Base-by-base conservation (phyloP, 2,329 filamentous ascomycete genomes). In the Zasmidium cellare region DNA sequence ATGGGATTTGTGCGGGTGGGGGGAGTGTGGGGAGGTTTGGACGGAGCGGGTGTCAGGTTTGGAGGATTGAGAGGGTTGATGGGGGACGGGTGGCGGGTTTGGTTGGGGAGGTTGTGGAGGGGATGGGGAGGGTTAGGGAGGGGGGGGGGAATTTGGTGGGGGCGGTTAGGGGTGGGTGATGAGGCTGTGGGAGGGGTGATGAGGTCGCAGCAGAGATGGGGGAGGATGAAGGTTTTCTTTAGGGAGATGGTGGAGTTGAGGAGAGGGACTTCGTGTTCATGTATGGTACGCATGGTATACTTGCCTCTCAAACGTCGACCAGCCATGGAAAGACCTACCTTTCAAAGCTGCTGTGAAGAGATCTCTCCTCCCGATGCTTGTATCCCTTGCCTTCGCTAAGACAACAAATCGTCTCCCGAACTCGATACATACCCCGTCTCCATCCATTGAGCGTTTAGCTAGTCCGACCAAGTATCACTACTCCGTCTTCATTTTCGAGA, bases 371-470 rank as follows among this genome's bases (percentile, higher is more conserved):
- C 62, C 65, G 53, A 66, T 60, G 23, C 18, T 19, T 1, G 63
- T 64, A 18, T 62, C 44, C 38, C 57, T 46, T 1, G 63, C 66
- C n/a, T 57, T 11, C n/a, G n/a, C n/a, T n/a, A n/a, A n/a, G n/a
- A 38, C 62, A 64, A 46, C 59, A 62, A 2, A 69, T 62, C 16
- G 56, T 58, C 52, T 68, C 54, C 22, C 31, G 28, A n/a, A 45
- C 57, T 63, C 2, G 69, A 55, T n/a, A 41, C 28, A 57, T 61
- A 67, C 2, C 66, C 66, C 3, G 57, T 64, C 59, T 69, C 68
- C 46, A 38, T 52, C 66, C 66, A 68, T 5, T 66, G 45, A 5
- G 58, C 58, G 25, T 69, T 69, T 9, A 67, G 28, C 66, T 66
- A 69, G 16, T 61, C 53, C 1, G 65, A 49, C 45, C 69, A 47